Base-by-base conservation (phyloP, 345 rosid genomes). In the Hevea brasiliensis region DNA sequence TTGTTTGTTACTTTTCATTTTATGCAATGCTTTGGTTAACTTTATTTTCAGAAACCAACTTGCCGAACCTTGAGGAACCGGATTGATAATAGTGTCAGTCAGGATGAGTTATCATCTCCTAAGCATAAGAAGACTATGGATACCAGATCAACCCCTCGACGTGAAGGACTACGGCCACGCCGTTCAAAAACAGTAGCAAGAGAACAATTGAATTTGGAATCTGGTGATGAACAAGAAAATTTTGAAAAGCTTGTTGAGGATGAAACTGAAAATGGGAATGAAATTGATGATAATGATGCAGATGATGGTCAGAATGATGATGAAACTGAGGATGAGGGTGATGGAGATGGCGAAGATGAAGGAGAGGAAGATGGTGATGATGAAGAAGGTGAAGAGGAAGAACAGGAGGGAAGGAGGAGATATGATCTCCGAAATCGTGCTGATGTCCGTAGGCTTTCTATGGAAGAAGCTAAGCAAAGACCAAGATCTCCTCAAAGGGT, bases 101-200 rank as follows among this genome's bases (percentile, higher is more conserved):
- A 72, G 65, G 91, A 87, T 53, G 91, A 85, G 60, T 80, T 92
- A 53, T 78, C 84, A 63, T 84, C 94, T 68, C 84, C 87, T 20
- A 84, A 87, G 73, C 85, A 73, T 76, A 88, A 89, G 79, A 90
- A 83, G 75, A 74, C 71, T 61, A 77, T 64, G 74, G 88, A 83
- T 70, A 68, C 79, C 71, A 90, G 82, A 84, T 79, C 83, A 50
- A 83, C 83, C 12, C 99, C 99, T 62, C 91, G 99, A n/a, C 97
- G 99, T 70, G 98, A 96, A 87, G 99, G 99, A 57, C 77, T 96
- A 81, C 87, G 99, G 65, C 99, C 99, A 68, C 97, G 99, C 66
- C 89, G 87, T 61, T 91, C 96, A 41, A 89, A 84, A 75, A 77
- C 80, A 27, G 65, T 81, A 60, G 84, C 82, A 71, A 87, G 87